Evolutionary conservation across 495 filamentous ascomycete genomes (phyloP).

Genomic region (Cercophora samala): DNA sequence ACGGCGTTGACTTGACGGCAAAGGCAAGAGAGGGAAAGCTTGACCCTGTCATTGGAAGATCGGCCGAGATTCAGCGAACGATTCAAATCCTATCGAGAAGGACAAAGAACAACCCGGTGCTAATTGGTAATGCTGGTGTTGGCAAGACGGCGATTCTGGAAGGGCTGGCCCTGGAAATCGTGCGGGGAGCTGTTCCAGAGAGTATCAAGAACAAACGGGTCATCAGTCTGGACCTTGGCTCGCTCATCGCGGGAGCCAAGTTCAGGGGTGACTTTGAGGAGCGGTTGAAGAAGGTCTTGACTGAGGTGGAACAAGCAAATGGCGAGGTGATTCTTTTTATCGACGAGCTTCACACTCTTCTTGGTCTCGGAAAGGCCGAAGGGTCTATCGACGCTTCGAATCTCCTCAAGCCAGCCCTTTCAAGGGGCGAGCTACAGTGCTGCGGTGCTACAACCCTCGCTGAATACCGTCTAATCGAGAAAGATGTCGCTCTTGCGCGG

Average conservation of each 20-base stretch:
- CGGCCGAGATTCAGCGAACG: constrained; percentile 85
- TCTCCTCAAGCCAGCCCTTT: constrained; percentile 88
- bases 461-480: constrained; percentile 91
- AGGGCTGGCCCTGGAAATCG: constrained; percentile 86
- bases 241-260: constrained; percentile 91
- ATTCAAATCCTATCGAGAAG: constrained; percentile 90
- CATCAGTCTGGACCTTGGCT: constrained; percentile 80
- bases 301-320: constrained; percentile 83
- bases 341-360: constrained; percentile 88
- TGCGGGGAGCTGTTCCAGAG: constrained; percentile 89
- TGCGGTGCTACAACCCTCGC: constrained; percentile 90
- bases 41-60: constrained; percentile 92
- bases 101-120: constrained; percentile 95
- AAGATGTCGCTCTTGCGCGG: constrained; percentile 88
- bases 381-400: constrained; percentile 96
- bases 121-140: constrained; percentile 89
- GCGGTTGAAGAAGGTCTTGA: constrained; percentile 82
- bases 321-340: constrained; percentile 92
- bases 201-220: constrained; percentile 94
- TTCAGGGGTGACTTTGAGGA: constrained; percentile 97
- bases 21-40: constrained; percentile 84
- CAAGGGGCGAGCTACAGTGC: constrained; percentile 88
- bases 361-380: constrained; percentile 91
- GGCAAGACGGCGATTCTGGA: constrained; percentile 96
- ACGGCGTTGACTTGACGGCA: constrained; percentile 84